Percentiles rank a stretch among this genome's conserved stretches.
phyloP scores from a whole-genome alignment of 1,284 basidiomycete species.

The Violaceomyces palustris region DNA sequence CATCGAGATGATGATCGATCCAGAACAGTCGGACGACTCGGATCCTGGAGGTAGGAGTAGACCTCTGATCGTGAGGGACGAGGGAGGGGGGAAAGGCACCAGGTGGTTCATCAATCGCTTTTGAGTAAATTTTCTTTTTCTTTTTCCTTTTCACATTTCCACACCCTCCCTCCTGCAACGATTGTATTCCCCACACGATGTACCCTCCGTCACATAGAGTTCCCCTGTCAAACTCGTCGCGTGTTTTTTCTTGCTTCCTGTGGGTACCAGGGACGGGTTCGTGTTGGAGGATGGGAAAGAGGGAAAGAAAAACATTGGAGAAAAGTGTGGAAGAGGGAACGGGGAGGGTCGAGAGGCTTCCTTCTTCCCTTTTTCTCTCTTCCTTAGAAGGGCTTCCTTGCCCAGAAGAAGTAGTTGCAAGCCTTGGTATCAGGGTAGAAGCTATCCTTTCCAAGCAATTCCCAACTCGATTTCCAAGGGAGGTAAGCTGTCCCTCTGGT shows the following conservation, averaged over 20 bases:
- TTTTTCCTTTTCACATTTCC: background rate
- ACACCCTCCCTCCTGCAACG: too few species aligned
- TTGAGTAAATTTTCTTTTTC: background rate
- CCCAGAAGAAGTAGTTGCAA: constrained; percentile 52
- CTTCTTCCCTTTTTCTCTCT: background rate
- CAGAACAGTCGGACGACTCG: too few species aligned
- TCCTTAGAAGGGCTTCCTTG: constrained; percentile 30
- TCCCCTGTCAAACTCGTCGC: too few species aligned
- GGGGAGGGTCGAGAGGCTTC: background rate
- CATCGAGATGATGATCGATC: constrained; percentile 25
- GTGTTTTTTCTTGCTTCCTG: too few species aligned
- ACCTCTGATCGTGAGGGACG: constrained; percentile 45
- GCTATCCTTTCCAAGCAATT: constrained; percentile 9
- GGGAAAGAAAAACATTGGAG: too few species aligned
- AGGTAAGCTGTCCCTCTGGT: constrained; percentile 42
- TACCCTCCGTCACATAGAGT: too few species aligned
- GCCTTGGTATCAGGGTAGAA: constrained; percentile 23
- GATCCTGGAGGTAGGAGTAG: too few species aligned
- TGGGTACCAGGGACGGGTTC: too few species aligned
- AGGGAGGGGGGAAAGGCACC: constrained; percentile 28
- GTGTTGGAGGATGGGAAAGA: too few species aligned
- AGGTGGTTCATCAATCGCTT: constrained; percentile 42
- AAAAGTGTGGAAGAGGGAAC: background rate
- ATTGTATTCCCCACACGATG: too few species aligned
- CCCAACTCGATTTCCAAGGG: constrained; percentile 39